Conservation (phyloP, 768 basidiomycete genomes). For the Kwoniella botswanensis region DNA sequence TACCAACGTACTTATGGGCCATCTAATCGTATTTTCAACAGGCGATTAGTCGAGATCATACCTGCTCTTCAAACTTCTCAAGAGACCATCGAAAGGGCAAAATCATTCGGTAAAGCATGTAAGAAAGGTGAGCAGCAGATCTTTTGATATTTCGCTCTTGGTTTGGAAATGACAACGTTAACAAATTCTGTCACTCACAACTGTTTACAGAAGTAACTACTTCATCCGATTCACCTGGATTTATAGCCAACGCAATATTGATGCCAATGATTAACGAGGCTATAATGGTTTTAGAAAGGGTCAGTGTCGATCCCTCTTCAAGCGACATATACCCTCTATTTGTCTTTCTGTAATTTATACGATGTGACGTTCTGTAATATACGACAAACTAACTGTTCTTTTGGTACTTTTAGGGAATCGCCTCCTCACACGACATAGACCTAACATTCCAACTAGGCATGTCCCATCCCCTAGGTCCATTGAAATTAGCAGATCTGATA, state of each 20-base stretch:
- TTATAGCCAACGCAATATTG: slow-evolving; percentile 89
- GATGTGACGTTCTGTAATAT: too few relatives aligned
- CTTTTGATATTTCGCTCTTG: not conserved
- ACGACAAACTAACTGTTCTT: not conserved
- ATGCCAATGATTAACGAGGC: slow-evolving; percentile 99
- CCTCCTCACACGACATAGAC: slow-evolving; percentile 92
- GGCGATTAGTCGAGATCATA: slow-evolving; percentile 94
- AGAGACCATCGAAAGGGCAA: slow-evolving; percentile 75
- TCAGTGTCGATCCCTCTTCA: slow-evolving; percentile 44
- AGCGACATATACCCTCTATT: not conserved
- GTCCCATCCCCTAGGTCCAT: slow-evolving; percentile 79
- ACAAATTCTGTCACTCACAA: not conserved
- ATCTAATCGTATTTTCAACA: slow-evolving; percentile 47
- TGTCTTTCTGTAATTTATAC: too few relatives aligned
- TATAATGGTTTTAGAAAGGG: slow-evolving; percentile 90
- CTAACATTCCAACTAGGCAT: slow-evolving; percentile 91
- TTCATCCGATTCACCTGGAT: slow-evolving; percentile 90
- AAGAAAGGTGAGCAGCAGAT: slow-evolving; percentile 72
- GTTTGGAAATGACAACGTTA: too few relatives aligned
- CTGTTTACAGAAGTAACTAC: slow-evolving; percentile 75
- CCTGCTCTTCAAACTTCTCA: slow-evolving; percentile 86
- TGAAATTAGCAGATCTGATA: slow-evolving; percentile 79
- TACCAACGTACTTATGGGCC: not conserved
- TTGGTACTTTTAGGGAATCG: slow-evolving; percentile 68
- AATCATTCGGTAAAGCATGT: slow-evolving; percentile 81